A percentile compares a stretch with the other conserved stretches of the same genome.
These are phyloP conservation scores for Neurospora discreta DNA, from an alignment of 495 filamentous ascomycete species.

Conservation along the genomic window DNA sequence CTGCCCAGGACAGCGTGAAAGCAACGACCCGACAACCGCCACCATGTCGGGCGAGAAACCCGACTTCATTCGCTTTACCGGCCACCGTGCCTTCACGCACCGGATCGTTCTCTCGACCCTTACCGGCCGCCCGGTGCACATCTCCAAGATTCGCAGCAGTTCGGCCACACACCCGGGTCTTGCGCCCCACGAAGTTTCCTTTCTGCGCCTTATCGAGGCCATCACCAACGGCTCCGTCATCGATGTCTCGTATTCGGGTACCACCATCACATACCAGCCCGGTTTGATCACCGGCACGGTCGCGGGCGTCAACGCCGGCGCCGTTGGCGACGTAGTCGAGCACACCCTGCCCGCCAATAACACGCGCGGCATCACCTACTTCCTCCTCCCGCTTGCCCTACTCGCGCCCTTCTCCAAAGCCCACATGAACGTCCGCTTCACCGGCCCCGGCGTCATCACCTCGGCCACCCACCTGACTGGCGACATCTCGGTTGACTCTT, in stretches of 20 bases:
- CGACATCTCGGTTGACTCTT: conserved; percentile 82
- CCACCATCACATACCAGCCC: conserved; percentile 79
- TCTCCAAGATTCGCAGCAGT: conserved; percentile 82
- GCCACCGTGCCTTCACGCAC: conserved; percentile 69
- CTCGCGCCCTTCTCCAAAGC: conserved; percentile 89
- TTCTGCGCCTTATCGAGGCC: conserved; percentile 86
- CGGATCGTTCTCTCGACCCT: conserved; percentile 86
- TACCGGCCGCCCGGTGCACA: conserved; percentile 77
- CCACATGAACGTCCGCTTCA: conserved; percentile 76
- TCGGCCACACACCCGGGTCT: conserved; percentile 81
- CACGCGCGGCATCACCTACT: conserved; percentile 80
- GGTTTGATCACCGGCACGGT: conserved; percentile 80
- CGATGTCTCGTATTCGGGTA: conserved; percentile 92
- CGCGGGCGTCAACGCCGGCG: conserved; percentile 48
- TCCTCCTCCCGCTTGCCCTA: conserved; percentile 76
- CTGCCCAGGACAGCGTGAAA: not conserved
- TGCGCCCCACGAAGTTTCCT: conserved; percentile 82
- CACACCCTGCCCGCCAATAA: conserved; percentile 68
- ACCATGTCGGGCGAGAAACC: conserved; percentile 32
- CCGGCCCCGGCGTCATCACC: conserved; percentile 89
- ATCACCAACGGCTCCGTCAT: conserved; percentile 92
- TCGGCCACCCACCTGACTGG: conserved; percentile 57
- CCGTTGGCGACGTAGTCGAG: conserved; percentile 56
- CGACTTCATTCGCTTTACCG: conserved; percentile 56
- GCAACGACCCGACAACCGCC: not conserved